Base-by-base conservation (phyloP, 2,329 filamentous ascomycete genomes). In the Penicillium concentricum region DNA sequence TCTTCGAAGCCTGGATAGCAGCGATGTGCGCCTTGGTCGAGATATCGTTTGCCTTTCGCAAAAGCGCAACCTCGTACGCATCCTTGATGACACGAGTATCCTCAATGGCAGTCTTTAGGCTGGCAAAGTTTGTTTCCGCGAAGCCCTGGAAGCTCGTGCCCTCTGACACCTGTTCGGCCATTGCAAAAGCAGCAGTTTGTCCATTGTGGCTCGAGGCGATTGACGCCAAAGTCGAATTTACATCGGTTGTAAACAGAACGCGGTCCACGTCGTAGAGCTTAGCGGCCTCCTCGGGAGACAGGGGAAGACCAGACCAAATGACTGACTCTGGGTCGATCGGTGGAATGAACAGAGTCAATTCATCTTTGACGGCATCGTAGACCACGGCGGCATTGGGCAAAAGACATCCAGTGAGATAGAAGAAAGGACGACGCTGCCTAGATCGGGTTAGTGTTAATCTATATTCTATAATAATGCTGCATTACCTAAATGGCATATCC, bases 391-490 rank as follows among this genome's bases (percentile, higher is more conserved):
- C 88, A 74, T 97, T 92, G 57, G 92, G 84, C 30, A 95, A 82
- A 60, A 87, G 83, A 70, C 87, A 95, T 66, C 94, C 94, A 24
- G 91, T 93, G 43, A 97, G 81, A 76, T 99, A 99, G 84, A 90
- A 97, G 79, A 99, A 99, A 74, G 87, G 90, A 54, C 94, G 88
- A 61, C 92, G 90, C 77, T 97, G 92, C 63, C 91, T 92, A 39
- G 8, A 28, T 28, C 12, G 28, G n/a, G 30, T 54, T 41, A 55
- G 44, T 18, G 16, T 34, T 16, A 34, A 22, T 57, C 42, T 2
- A 35, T 0, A 35, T 54, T 38, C 26, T 22, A 13, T 15, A 34
- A n/a, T 13, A 28, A 37, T 10, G 20, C 2, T 5, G 5, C 54
- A 39, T 51, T 81, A 92, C 86, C 91, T 84, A 74, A 96, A 97